Base-by-base conservation (phyloP, 768 basidiomycete species). In the Trametes cubensis region DNA sequence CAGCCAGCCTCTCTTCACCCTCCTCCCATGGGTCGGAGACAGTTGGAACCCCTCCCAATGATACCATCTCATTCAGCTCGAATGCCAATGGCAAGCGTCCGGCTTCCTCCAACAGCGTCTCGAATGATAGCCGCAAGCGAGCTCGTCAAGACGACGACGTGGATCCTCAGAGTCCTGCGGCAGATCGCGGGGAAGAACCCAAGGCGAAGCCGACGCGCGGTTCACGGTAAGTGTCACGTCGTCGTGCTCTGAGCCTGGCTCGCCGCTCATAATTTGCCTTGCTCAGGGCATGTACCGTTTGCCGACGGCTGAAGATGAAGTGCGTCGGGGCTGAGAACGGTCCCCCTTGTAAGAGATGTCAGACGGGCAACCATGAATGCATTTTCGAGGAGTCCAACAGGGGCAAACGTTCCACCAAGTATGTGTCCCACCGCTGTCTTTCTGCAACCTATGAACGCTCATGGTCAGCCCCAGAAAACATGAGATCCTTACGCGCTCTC, bases 301-400 rank as follows among this genome's bases (percentile, higher is more conserved):
- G 94, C 73, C 85, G 94, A 21, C 88, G 93, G 25, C 81, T 95
- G 34, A 95, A 95, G 77, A 95, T 93, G 94, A 95, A 93, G 70
- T 95, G 93, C 60, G 90, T 92, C 8, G 91, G 90, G 38, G 93
- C 91, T 2, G 94, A 95, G 73, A 84, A 94, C 42, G 94, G 94
- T 0, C 90, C 90, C 0, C 92, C 94, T 0, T 97, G 94, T 78
- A 95, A 94, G 70, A 88, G 94, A 21, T 97, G 94, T 69, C 75
- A 78, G 48, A 70, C 85, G 0, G 88, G 90, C 20, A 85, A 85
- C 66, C 90, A 95, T 69, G 93, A 96, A 67, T 99, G 97, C 71
- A 85, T 97, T 46, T 98, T 99, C 65, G 95, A 98, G 77, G 96
- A 98, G 73, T 94, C 91, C 2, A 95, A 98, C 72, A 84, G 97